Conservation (phyloP, 306 rosid genomes). For the Quercus berberidifolia region DNA sequence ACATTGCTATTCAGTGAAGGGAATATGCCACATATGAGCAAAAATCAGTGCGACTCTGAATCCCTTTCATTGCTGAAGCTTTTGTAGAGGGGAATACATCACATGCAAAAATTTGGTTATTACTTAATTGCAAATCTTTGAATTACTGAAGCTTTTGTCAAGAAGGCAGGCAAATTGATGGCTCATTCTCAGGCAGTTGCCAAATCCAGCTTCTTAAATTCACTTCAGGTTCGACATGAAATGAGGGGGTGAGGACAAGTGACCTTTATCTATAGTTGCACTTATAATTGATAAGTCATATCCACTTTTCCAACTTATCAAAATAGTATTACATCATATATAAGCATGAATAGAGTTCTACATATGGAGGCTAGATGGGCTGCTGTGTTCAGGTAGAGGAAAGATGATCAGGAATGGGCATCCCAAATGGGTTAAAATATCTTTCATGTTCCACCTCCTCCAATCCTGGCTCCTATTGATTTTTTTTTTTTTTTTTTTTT, state of each 20-base stretch:
- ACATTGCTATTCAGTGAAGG: not conserved
- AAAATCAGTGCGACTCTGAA: not conserved
- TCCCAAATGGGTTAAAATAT: too few species aligned
- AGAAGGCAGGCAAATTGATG: not conserved
- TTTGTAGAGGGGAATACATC: not conserved
- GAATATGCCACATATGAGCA: not conserved
- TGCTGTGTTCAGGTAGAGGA: too few species aligned
- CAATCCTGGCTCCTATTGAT: too few species aligned
- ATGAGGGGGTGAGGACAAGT: not conserved
- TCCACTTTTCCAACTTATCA: not conserved
- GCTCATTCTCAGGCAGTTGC: not conserved
- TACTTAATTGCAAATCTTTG: not conserved
- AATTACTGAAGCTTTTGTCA: not conserved
- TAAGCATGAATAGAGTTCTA: not conserved
- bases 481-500: too few species aligned
- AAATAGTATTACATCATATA: not conserved
- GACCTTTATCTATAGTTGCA: not conserved
- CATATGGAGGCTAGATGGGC: not conserved
- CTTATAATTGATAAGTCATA: not conserved
- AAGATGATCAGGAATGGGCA: too few species aligned
- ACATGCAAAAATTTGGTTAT: not conserved
- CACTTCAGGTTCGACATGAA: not conserved
- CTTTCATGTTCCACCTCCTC: too few species aligned
- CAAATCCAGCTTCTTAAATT: not conserved
- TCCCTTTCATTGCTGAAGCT: not conserved